phyloP scores from a whole-genome alignment of 139 green algal species.

The Pycnococcus provasolii region DNA sequence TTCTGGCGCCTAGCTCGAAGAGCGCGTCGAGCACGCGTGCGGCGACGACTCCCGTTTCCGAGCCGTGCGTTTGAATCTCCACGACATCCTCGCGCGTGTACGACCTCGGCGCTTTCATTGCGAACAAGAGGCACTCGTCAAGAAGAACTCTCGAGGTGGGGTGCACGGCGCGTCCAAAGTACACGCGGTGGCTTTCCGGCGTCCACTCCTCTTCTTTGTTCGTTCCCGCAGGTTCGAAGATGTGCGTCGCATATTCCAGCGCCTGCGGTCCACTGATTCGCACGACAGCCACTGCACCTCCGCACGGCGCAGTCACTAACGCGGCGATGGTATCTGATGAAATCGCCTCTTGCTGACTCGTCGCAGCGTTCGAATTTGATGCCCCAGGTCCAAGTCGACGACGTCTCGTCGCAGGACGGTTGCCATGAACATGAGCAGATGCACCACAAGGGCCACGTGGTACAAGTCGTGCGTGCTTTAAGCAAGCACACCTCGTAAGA shows the following conservation, averaged over 20 bases:
- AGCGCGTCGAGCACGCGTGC: constrained; percentile 56
- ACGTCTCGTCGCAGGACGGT: too few species aligned
- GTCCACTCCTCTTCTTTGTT: constrained; percentile 19
- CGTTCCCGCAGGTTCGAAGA: constrained; percentile 47
- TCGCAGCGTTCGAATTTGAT: too few species aligned
- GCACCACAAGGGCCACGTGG: too few species aligned
- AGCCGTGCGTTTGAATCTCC: constrained; percentile 88
- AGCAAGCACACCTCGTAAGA: too few species aligned
- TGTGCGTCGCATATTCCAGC: constrained; percentile 32
- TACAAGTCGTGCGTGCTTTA: too few species aligned
- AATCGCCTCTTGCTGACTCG: too few species aligned
- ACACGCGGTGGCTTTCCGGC: constrained; percentile 60
- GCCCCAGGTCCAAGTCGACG: too few species aligned
- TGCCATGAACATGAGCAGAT: too few species aligned
- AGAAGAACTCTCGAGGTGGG: constrained; percentile 35
- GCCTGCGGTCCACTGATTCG: constrained; percentile 63
- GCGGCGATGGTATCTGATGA: constrained; percentile 36
- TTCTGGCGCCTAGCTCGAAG: constrained; percentile 54
- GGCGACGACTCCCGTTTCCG: constrained; percentile 51
- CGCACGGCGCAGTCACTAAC: constrained; percentile 32
- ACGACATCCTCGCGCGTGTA: constrained; percentile 95
- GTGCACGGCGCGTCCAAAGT: constrained; percentile 65
- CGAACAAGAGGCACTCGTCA: constrained; percentile 63
- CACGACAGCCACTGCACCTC: constrained; percentile 76
- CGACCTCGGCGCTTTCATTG: constrained; percentile 67